Conservation (phyloP, 2,329 filamentous ascomycete genomes). For the Lachnellula hyalina region DNA sequence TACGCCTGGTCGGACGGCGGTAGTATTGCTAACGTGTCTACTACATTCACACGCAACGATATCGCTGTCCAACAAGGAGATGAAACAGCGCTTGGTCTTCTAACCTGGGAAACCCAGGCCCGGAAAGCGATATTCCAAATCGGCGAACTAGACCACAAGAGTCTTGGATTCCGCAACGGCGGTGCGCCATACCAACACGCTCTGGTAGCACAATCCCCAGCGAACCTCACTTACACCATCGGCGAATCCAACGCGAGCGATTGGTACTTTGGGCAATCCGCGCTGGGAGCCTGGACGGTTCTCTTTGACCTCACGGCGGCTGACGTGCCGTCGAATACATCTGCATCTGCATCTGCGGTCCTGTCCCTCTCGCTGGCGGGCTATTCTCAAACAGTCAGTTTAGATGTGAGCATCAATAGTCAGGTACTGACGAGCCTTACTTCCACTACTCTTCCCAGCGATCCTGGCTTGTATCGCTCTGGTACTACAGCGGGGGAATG, state of each 20-base stretch:
- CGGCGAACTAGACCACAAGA: slow-evolving; percentile 43
- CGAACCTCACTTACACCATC: slow-evolving; percentile 40
- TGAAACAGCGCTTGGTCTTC: slow-evolving; percentile 34
- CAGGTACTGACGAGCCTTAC: slow-evolving; percentile 34
- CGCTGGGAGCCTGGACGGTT: slow-evolving; percentile 13
- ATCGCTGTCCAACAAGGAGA: slow-evolving; percentile 34
- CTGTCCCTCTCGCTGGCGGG: slow-evolving; percentile 14
- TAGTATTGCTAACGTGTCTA: slow-evolving; percentile 39
- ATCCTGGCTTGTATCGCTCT: slow-evolving; percentile 38
- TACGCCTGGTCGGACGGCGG: slow-evolving; percentile 47
- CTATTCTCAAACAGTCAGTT: slow-evolving; percentile 27
- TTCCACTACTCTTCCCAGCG: slow-evolving; percentile 30
- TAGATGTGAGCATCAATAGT: slow-evolving; percentile 34
- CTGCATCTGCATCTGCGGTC: no score
- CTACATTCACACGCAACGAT: slow-evolving; percentile 38
- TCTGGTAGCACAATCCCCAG: slow-evolving; percentile 39
- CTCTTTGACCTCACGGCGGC: slow-evolving; percentile 4
- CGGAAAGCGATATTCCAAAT: slow-evolving; percentile 43
- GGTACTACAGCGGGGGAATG: slow-evolving; percentile 39
- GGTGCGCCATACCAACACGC: slow-evolving; percentile 41
- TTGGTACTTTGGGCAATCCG: slow-evolving; percentile 44
- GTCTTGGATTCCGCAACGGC: slow-evolving; percentile 39
- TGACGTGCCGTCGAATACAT: not conserved
- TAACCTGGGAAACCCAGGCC: slow-evolving; percentile 37
- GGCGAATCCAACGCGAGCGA: slow-evolving; percentile 35